Evolutionary conservation across 495 filamentous ascomycete genomes (phyloP).

Genomic region (Sabuloglossum arenarium): DNA sequence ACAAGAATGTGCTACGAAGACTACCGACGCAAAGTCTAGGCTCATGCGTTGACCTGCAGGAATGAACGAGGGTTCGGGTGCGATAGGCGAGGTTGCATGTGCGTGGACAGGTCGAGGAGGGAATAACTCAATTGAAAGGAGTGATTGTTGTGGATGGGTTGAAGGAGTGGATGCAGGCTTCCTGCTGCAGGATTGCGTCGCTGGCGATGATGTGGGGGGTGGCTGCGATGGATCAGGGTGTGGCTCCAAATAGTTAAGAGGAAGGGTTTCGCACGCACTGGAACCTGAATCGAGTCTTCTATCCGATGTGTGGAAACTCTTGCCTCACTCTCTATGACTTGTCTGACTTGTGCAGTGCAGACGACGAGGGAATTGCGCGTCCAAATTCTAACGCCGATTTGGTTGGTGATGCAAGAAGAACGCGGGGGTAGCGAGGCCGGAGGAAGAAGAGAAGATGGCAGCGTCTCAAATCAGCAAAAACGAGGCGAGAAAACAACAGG

Average conservation of each 20-base stretch:
- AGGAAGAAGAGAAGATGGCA: background rate
- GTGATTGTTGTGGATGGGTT: too few species aligned
- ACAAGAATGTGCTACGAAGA: background rate
- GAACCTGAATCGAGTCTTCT: background rate
- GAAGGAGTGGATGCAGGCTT: slow-evolving; percentile 6
- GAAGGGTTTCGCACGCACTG: background rate
- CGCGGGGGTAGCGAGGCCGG: background rate
- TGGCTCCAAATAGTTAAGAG: background rate
- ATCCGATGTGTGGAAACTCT: background rate
- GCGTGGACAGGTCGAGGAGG: background rate
- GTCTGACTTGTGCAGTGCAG: background rate
- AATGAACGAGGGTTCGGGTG: background rate
- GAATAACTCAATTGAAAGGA: background rate
- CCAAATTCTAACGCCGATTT: background rate
- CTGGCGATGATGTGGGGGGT: background rate
- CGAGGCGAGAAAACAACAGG: background rate
- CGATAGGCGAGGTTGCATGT: slow-evolving; percentile 1
- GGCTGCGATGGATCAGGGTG: background rate
- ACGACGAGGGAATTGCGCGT: background rate
- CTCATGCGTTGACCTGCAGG: background rate
- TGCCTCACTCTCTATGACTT: background rate
- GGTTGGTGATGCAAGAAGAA: background rate
- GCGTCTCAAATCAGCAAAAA: background rate
- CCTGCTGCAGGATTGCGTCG: slow-evolving; percentile 1
- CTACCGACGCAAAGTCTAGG: background rate